A percentile compares a stretch with the other conserved stretches of the same genome.
Conservation (phyloP, 306 rosid genomes). For the Luffa acutangula region DNA sequence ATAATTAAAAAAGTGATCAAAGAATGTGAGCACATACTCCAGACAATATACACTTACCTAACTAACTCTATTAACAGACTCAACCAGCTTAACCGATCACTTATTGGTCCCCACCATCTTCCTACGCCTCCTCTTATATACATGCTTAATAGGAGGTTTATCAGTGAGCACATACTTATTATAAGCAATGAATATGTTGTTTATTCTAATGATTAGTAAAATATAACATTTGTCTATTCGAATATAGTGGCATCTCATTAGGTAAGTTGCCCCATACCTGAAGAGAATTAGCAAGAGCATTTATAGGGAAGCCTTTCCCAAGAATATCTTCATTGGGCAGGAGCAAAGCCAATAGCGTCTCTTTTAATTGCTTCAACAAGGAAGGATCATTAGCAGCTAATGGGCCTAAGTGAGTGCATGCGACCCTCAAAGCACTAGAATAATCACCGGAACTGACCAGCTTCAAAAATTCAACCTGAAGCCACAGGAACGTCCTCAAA, state of each 20-base stretch:
- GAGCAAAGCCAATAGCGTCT: constrained; percentile 80
- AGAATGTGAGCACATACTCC: not conserved
- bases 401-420: constrained; percentile 88
- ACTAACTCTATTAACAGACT: too few species aligned
- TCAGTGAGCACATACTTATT: not conserved
- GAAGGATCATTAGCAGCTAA: constrained; percentile 73
- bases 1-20: not conserved
- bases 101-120: too few species aligned
- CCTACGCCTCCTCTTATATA: too few species aligned
- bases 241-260: not conserved
- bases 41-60: too few species aligned
- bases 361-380: constrained; percentile 78
- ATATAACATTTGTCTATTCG: not conserved
- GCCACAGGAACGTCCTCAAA: constrained; percentile 13
- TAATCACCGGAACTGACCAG: constrained; percentile 76
- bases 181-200: not conserved
- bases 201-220: not conserved
- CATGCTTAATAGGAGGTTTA: too few species aligned
- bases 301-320: constrained; percentile 72
- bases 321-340: constrained; percentile 66
- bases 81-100: too few species aligned
- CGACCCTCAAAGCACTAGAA: constrained; percentile 75
- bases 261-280: constrained; percentile 37
- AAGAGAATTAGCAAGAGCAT: constrained; percentile 86
- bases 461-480: constrained; percentile 95